These are phyloP conservation scores for Colletotrichum sp. DNA, from an alignment of 2,329 filamentous ascomycete species.

Conservation along the genomic window DNA sequence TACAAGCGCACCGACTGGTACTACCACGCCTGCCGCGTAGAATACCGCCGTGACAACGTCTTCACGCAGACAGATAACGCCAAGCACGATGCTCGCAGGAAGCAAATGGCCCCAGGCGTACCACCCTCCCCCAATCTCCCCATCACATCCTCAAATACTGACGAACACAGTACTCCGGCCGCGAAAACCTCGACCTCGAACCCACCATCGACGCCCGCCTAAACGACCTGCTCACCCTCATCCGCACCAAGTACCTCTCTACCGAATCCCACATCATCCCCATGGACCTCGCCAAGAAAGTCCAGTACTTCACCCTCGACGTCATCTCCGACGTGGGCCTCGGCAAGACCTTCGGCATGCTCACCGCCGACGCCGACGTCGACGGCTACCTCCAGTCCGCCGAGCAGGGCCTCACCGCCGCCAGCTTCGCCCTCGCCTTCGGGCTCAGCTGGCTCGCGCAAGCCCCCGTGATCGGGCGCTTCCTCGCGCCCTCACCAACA, in stretches of 20 bases:
- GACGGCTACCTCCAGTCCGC: slow-evolving; percentile 40
- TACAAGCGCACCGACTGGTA: slow-evolving; percentile 50
- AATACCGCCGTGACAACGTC: slow-evolving; percentile 56
- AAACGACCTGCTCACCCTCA: slow-evolving; percentile 46
- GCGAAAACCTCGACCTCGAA: slow-evolving; percentile 58
- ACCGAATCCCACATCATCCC: slow-evolving; percentile 28
- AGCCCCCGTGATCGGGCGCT: slow-evolving; percentile 29
- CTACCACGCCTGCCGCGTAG: slow-evolving; percentile 49
- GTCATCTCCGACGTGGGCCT: slow-evolving; percentile 57
- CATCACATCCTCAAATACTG: no score
- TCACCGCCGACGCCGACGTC: slow-evolving; percentile 49
- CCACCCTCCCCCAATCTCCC: no score
- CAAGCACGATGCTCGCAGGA: slow-evolving; percentile 48
- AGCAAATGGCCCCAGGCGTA: slow-evolving; percentile 57
- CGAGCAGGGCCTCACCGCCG: slow-evolving; percentile 35
- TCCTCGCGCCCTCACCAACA: slow-evolving; percentile 30
- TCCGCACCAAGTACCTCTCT: slow-evolving; percentile 49
- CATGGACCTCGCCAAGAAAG: slow-evolving; percentile 52
- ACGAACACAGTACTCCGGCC: slow-evolving; percentile 53
- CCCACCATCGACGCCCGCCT: slow-evolving; percentile 52
- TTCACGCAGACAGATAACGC: slow-evolving; percentile 56
- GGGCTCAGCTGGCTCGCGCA: slow-evolving; percentile 35
- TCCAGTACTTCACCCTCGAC: slow-evolving; percentile 58
- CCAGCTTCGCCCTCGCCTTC: slow-evolving; percentile 29
- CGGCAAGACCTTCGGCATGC: slow-evolving; percentile 54